These are phyloP conservation scores for Stephania japonica DNA, from an alignment of 164 flowering plant genomes.

Conservation along the genomic window DNA sequence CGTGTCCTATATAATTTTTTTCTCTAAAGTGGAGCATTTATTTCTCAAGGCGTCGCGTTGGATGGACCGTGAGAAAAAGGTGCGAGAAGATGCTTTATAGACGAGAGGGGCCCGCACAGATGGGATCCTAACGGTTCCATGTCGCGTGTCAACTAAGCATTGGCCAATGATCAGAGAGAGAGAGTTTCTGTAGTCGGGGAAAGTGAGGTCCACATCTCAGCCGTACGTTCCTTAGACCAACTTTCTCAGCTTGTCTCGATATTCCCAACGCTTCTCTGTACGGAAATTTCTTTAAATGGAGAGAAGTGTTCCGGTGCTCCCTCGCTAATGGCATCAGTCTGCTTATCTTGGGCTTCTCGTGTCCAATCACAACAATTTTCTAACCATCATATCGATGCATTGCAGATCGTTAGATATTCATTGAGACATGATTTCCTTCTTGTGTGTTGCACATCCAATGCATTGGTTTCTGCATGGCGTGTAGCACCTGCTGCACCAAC, in stretches of 20 bases:
- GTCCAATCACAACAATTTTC: not conserved
- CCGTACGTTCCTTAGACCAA: not conserved
- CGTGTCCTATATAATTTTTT: too few relatives aligned
- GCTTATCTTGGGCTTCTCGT: not conserved
- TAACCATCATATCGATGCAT: not conserved
- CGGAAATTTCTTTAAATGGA: not conserved
- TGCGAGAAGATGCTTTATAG: not conserved
- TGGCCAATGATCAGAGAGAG: not conserved
- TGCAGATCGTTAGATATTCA: too few relatives aligned
- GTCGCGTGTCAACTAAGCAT: not conserved
- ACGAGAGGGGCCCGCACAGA: not conserved
- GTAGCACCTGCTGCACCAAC: too few relatives aligned
- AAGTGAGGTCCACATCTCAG: not conserved
- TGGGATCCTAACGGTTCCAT: not conserved
- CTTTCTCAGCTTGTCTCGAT: not conserved
- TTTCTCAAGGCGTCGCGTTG: too few relatives aligned
- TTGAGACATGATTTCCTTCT: too few relatives aligned
- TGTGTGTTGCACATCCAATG: too few relatives aligned
- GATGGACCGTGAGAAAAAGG: too few relatives aligned
- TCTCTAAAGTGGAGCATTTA: too few relatives aligned
- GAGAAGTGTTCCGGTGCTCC: not conserved
- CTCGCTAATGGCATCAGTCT: not conserved
- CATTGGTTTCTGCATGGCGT: too few relatives aligned
- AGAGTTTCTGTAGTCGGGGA: not conserved
- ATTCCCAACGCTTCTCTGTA: not conserved